A percentile compares a stretch with the other conserved stretches of the same genome.
Conservation (phyloP, 2,329 filamentous ascomycete species). For the Fusarium marasasianum region DNA sequence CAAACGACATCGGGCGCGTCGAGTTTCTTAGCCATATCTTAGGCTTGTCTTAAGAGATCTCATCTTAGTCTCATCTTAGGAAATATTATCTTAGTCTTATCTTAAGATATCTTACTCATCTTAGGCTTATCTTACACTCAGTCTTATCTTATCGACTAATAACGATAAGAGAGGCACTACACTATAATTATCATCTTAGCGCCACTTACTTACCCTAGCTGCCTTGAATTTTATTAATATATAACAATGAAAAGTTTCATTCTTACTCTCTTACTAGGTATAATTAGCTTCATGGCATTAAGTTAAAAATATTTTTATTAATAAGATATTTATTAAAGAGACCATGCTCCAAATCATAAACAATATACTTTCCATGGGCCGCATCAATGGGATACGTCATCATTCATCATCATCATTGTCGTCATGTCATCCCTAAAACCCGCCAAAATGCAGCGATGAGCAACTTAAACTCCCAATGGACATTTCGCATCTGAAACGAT, state of each 20-base stretch:
- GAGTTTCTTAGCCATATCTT: neutral
- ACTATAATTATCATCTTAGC: neutral
- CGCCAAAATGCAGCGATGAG: rapidly evolving
- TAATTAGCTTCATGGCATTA: rapidly evolving
- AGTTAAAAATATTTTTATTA: rapidly evolving
- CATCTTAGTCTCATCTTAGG: neutral
- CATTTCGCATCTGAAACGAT: neutral
- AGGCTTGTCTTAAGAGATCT: neutral
- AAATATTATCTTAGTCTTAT: too few species aligned
- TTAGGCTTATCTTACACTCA: too few species aligned
- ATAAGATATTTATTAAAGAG: neutral
- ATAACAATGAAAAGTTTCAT: rapidly evolving
- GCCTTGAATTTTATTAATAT: neutral
- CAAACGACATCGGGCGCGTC: neutral
- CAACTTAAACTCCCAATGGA: neutral
- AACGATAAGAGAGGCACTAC: neutral
- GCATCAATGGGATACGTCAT: rapidly evolving
- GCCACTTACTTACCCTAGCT: neutral
- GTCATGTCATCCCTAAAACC: rapidly evolving
- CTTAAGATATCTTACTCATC: too few species aligned
- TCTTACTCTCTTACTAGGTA: rapidly evolving
- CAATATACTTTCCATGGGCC: rapidly evolving
- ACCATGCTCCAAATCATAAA: rapidly evolving
- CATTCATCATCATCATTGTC: rapidly evolving
- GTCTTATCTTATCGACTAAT: rapidly evolving